Percentiles rank a stretch among this genome's conserved stretches.
Conservation (phyloP, 768 basidiomycete genomes). For the Boletus coccyginus region DNA sequence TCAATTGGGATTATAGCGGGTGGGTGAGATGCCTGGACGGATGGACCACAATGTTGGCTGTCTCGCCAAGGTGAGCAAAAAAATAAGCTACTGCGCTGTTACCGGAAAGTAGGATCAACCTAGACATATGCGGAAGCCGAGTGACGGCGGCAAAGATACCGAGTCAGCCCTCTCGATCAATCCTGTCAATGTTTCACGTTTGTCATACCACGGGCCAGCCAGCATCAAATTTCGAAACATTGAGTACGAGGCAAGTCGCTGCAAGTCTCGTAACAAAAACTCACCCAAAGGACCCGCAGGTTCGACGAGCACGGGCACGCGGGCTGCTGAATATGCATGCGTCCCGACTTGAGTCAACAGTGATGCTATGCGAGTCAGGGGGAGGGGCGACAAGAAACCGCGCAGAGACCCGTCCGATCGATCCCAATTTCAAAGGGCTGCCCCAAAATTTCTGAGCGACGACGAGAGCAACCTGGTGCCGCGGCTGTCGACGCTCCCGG, state of each 20-base stretch:
- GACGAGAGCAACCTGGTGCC: slow-evolving; percentile 10
- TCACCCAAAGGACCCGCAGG: neutral
- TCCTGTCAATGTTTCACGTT: slow-evolving; percentile 42
- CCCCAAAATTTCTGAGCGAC: slow-evolving; percentile 23
- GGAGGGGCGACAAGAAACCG: neutral
- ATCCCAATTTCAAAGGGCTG: slow-evolving; percentile 25
- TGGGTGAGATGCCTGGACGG: slow-evolving; percentile 1
- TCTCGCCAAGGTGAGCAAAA: slow-evolving; percentile 7
- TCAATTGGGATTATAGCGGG: neutral
- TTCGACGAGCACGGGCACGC: neutral
- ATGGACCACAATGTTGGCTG: neutral
- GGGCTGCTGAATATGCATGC: neutral
- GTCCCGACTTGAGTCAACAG: neutral
- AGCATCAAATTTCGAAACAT: slow-evolving; percentile 13
- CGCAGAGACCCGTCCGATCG: slow-evolving; percentile 8
- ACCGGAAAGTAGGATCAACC: slow-evolving; percentile 39
- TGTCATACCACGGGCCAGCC: slow-evolving; percentile 20
- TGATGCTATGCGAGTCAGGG: neutral
- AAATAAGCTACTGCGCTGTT: slow-evolving; percentile 31
- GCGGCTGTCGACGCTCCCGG: slow-evolving; percentile 25
- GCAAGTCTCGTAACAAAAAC: neutral
- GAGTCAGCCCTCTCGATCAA: slow-evolving; percentile 40
- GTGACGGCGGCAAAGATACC: slow-evolving; percentile 21
- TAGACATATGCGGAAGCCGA: slow-evolving; percentile 36
- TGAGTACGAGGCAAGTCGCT: slow-evolving; percentile 4